A percentile compares a stretch with the other conserved stretches of the same genome.
Conservation (phyloP, 2,329 filamentous ascomycete species). For the Colletotrichum viniferum region DNA sequence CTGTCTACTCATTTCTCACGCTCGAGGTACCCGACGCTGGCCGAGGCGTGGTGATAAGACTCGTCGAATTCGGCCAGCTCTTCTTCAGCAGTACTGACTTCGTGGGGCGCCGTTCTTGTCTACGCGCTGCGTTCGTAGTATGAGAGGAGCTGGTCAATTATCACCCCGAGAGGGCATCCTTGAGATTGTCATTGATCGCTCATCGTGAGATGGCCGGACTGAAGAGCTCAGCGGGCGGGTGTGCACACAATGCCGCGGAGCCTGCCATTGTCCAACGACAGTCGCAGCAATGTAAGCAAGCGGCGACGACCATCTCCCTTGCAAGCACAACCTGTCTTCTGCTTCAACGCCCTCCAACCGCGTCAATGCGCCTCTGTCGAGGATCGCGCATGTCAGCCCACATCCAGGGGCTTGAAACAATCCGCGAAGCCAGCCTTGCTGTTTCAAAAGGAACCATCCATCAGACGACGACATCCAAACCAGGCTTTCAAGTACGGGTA, state of each 20-base stretch:
- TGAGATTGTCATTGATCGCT: fast-evolving
- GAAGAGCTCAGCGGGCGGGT: too few species aligned
- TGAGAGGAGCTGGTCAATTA: too few species aligned
- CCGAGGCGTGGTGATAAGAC: fast-evolving
- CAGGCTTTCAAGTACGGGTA: background rate
- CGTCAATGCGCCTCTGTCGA: background rate
- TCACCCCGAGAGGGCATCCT: too few species aligned
- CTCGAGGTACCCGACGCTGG: too few species aligned
- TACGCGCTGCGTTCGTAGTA: too few species aligned
- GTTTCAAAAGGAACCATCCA: background rate
- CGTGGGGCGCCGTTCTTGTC: too few species aligned
- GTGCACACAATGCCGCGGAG: too few species aligned
- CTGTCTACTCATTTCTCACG: too few species aligned
- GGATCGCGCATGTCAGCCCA: background rate
- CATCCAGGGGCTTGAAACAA: background rate
- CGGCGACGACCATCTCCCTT: background rate
- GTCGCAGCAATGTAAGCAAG: background rate
- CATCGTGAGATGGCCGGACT: too few species aligned
- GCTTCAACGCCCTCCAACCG: background rate
- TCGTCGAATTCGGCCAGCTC: too few species aligned
- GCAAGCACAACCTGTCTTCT: background rate
- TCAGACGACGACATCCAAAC: background rate
- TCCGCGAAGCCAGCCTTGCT: background rate
- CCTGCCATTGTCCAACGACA: background rate
- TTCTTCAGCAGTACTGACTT: too few species aligned